Percentiles rank a stretch among this genome's conserved stretches.
Evolutionary conservation across 495 filamentous ascomycete species (phyloP).

Genomic region (Tetracladium marchalianum): DNA sequence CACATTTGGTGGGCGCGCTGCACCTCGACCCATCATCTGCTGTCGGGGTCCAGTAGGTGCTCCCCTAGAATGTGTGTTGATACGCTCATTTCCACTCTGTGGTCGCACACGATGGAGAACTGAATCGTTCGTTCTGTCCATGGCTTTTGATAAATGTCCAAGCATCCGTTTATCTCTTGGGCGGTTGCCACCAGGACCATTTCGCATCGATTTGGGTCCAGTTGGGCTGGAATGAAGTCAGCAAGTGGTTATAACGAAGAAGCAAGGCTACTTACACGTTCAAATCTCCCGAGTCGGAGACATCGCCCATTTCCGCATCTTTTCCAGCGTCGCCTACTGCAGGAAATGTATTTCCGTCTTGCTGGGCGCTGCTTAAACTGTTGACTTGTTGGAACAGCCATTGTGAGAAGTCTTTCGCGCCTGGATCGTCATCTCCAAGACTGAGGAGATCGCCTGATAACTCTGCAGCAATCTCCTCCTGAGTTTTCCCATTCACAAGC

Average conservation of each 20-base stretch:
- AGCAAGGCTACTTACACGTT: constrained; percentile 54
- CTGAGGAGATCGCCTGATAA: constrained; percentile 81
- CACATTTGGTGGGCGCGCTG: constrained; percentile 33
- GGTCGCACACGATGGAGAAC: constrained; percentile 73
- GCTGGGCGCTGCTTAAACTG: constrained; percentile 41
- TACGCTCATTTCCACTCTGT: constrained; percentile 56
- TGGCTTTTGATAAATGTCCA: constrained; percentile 75
- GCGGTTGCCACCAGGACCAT: constrained; percentile 40
- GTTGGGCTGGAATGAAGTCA: constrained; percentile 57
- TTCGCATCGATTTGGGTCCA: constrained; percentile 91
- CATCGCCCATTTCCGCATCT: constrained; percentile 67
- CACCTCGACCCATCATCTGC: constrained; percentile 19
- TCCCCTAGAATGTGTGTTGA: constrained; percentile 63
- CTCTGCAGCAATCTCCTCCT: constrained; percentile 80
- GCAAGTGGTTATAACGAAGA: constrained; percentile 15
- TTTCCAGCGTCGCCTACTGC: background rate
- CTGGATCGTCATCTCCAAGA: constrained; percentile 71
- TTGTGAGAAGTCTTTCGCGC: constrained; percentile 70
- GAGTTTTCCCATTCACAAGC: constrained; percentile 88
- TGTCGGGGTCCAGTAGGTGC: constrained; percentile 62
- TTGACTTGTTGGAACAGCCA: constrained; percentile 89
- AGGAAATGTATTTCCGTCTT: constrained; percentile 25
- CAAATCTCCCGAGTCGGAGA: constrained; percentile 30
- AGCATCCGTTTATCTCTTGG: constrained; percentile 65
- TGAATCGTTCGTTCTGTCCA: constrained; percentile 67